These are phyloP conservation scores for Platismatia glauca DNA, from an alignment of 495 filamentous ascomycete genomes.

Conservation along the genomic window DNA sequence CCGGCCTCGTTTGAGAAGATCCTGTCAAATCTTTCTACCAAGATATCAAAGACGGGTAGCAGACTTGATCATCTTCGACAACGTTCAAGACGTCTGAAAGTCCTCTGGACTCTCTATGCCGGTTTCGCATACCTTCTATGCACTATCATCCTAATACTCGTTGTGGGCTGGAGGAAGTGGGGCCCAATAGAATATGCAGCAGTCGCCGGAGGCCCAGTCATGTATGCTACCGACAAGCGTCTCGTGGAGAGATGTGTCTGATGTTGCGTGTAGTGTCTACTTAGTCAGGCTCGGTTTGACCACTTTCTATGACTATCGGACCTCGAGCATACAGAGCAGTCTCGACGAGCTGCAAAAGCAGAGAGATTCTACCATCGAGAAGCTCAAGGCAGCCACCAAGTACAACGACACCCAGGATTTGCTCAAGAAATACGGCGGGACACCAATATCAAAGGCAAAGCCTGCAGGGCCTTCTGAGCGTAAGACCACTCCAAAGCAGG, in stretches of 20 bases:
- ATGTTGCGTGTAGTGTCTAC: constrained; percentile 50
- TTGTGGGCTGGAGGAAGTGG: constrained; percentile 79
- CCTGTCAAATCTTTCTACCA: constrained; percentile 67
- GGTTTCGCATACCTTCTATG: constrained; percentile 84
- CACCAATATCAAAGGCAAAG: constrained; percentile 36
- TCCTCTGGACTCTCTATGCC: constrained; percentile 81
- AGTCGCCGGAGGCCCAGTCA: constrained; percentile 65
- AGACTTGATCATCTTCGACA: constrained; percentile 64
- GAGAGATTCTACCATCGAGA: constrained; percentile 78
- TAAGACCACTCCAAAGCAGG: constrained; percentile 21
- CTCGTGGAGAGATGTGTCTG: not conserved
- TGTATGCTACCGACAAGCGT: constrained; percentile 42
- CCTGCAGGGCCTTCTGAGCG: constrained; percentile 24
- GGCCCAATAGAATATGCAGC: constrained; percentile 64
- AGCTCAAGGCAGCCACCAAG: constrained; percentile 86
- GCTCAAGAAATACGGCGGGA: constrained; percentile 85
- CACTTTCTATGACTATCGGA: constrained; percentile 73
- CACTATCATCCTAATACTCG: constrained; percentile 65
- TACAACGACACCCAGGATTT: constrained; percentile 91
- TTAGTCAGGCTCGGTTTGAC: constrained; percentile 49
- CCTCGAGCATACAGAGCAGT: constrained; percentile 53
- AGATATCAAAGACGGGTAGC: constrained; percentile 63
- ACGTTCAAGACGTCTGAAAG: constrained; percentile 67
- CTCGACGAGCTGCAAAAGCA: constrained; percentile 68
- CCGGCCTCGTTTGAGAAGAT: constrained; percentile 89